phyloP scores from a whole-genome alignment of 352 stramenopile genomes.

The Pythium myriotylum region DNA sequence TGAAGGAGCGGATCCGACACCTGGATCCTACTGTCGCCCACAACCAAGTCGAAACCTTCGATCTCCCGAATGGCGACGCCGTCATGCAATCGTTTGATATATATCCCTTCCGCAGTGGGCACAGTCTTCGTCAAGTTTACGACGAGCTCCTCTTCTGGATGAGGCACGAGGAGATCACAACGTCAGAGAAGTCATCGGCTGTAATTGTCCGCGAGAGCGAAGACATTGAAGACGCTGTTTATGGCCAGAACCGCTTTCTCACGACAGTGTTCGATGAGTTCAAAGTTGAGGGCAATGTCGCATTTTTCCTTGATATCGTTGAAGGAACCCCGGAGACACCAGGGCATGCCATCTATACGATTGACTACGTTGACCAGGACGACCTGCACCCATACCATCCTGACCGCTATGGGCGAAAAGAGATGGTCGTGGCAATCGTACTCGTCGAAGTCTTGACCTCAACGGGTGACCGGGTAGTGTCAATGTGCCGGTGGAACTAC shows the following conservation, averaged over 20 bases:
- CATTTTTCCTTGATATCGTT: slow-evolving; percentile 6
- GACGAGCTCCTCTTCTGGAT: slow-evolving; percentile 14
- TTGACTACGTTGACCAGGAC: slow-evolving; percentile 25
- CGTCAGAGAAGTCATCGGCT: slow-evolving; percentile 4
- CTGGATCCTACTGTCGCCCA: slow-evolving; percentile 9
- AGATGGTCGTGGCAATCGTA: slow-evolving; percentile 3
- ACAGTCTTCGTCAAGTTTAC: slow-evolving; percentile 15
- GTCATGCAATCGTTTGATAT: slow-evolving; percentile 6
- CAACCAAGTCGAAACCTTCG: slow-evolving; percentile 5
- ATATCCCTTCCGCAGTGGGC: background rate
- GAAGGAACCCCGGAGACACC: background rate
- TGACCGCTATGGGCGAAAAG: slow-evolving; percentile 4
- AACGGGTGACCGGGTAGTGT: background rate
- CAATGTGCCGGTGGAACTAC: slow-evolving; percentile 17
- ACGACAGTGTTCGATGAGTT: slow-evolving; percentile 1
- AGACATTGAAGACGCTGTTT: slow-evolving; percentile 3
- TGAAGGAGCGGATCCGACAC: slow-evolving; percentile 3
- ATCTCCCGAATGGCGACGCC: slow-evolving; percentile 8
- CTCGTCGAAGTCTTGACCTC: slow-evolving; percentile 2
- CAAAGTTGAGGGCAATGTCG: slow-evolving; percentile 16
- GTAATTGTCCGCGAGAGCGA: slow-evolving; percentile 23
- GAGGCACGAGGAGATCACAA: slow-evolving; percentile 14
- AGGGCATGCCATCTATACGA: slow-evolving; percentile 7
- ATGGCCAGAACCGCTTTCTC: slow-evolving; percentile 12
- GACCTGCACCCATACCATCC: slow-evolving; percentile 15